Percentiles rank a stretch among this genome's conserved stretches.
Conservation (phyloP, 495 filamentous ascomycete species). For the Podospora pseudocomata region DNA sequence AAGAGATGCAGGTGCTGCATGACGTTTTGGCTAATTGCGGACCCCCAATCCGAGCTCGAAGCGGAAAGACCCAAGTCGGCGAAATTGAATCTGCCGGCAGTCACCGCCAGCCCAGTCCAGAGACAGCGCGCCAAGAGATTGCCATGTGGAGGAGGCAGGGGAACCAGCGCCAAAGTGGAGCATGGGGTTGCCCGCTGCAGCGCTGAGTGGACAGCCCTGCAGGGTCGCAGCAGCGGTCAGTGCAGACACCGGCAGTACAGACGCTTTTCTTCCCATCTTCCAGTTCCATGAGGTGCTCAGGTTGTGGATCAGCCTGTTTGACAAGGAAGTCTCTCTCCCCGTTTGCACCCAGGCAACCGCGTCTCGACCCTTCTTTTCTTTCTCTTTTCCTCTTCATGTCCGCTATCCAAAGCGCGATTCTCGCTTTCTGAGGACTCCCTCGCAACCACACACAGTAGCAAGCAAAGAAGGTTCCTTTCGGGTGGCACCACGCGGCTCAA, state of each 20-base stretch:
- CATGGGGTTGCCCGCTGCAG: neutral
- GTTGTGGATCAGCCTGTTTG: slow-evolving; percentile 1
- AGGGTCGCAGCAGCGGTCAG: slow-evolving; percentile 3
- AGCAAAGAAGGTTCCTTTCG: neutral
- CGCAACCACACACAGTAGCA: neutral
- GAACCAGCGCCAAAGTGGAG: neutral
- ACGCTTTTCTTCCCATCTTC: neutral
- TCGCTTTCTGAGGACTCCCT: neutral
- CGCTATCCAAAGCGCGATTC: neutral
- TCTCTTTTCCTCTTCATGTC: neutral
- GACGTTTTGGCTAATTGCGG: slow-evolving; percentile 5
- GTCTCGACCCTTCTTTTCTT: neutral
- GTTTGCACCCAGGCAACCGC: neutral
- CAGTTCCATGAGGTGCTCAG: no score
- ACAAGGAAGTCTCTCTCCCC: neutral
- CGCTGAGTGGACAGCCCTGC: neutral
- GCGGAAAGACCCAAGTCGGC: neutral
- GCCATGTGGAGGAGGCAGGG: slow-evolving; percentile 3
- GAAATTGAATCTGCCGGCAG: slow-evolving; percentile 3
- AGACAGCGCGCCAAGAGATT: neutral
- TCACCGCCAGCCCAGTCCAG: neutral
- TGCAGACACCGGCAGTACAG: neutral
- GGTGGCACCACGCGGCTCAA: neutral
- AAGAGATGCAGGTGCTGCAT: neutral
- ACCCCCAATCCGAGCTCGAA: slow-evolving; percentile 2